Percentiles rank a stretch among this genome's conserved stretches.
Conservation (phyloP, 305 asterid species). For the Caryopteris hybrid region DNA sequence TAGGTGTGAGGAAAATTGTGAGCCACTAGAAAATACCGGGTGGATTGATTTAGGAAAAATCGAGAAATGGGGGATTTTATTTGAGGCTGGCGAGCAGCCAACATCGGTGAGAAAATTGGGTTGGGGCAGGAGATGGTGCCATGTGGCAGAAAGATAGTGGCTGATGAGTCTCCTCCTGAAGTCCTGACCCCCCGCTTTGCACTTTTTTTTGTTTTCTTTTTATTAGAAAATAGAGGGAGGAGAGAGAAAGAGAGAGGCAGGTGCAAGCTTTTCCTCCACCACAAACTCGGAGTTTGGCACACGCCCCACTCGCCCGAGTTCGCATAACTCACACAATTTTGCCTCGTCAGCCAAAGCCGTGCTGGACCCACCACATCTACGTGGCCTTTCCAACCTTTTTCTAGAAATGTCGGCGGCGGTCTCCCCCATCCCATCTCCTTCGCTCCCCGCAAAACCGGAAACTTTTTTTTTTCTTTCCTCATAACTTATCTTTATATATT, state of each 20-base stretch:
- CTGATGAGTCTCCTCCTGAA: constrained; percentile 23
- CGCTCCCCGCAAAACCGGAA: not conserved
- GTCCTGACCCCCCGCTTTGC: constrained; percentile 36
- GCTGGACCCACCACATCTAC: constrained; percentile 6
- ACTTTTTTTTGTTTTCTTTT: constrained; percentile 49
- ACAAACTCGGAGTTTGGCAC: constrained; percentile 32
- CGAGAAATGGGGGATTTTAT: constrained; percentile 26
- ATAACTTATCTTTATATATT: too few relatives aligned
- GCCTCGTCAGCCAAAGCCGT: constrained; percentile 4
- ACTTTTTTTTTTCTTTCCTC: too few relatives aligned
- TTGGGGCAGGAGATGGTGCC: constrained; percentile 31
- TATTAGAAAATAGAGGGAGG: constrained; percentile 7
- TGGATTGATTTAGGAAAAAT: constrained; percentile 24
- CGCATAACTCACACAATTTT: not conserved
- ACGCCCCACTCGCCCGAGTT: constrained; percentile 16
- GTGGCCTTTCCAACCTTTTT: constrained; percentile 1
- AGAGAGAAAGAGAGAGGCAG: constrained; percentile 12
- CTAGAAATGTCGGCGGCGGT: not conserved
- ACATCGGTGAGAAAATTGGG: constrained; percentile 15
- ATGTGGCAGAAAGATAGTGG: constrained; percentile 49
- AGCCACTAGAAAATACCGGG: constrained; percentile 62
- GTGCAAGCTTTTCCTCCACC: constrained; percentile 28
- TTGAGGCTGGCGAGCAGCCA: constrained; percentile 56
- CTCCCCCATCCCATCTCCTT: not conserved
- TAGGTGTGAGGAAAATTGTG: constrained; percentile 35